phyloP scores from a whole-genome alignment of 2,329 filamentous ascomycete genomes.

The Talaromyces sp. region DNA sequence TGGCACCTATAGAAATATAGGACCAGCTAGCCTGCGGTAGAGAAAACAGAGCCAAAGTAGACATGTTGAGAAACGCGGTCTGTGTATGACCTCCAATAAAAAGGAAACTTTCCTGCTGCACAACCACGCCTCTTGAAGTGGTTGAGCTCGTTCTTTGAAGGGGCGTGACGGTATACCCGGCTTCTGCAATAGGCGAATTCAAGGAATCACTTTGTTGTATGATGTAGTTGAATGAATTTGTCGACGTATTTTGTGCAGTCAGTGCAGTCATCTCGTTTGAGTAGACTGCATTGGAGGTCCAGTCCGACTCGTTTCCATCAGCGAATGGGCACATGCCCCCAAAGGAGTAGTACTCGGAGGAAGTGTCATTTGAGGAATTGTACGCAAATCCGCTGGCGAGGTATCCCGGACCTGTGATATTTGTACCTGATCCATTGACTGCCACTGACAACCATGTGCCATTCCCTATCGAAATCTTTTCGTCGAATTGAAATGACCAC shows the following conservation, averaged over 20 bases:
- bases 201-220: slow-evolving; percentile 47
- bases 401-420: slow-evolving; percentile 51
- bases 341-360: slow-evolving; percentile 63
- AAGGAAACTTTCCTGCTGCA: slow-evolving; percentile 73
- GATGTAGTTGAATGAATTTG: slow-evolving; percentile 39
- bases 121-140: slow-evolving; percentile 57
- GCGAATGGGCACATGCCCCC: slow-evolving; percentile 79
- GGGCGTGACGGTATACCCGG: slow-evolving; percentile 78
- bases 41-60: slow-evolving; percentile 79
- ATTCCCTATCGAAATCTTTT: slow-evolving; percentile 42
- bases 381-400: slow-evolving; percentile 64
- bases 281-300: slow-evolving; percentile 70
- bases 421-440: slow-evolving; percentile 27
- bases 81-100: slow-evolving; percentile 82
- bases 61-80: slow-evolving; percentile 89
- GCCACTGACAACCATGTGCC: slow-evolving; percentile 54
- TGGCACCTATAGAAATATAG: slow-evolving; percentile 64
- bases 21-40: slow-evolving; percentile 84
- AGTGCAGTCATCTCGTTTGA: slow-evolving; percentile 74
- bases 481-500: slow-evolving; percentile 63
- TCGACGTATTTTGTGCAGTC: slow-evolving; percentile 25
- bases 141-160: slow-evolving; percentile 68
- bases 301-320: slow-evolving; percentile 47
- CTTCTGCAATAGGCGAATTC: slow-evolving; percentile 72
- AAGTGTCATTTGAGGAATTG: slow-evolving; percentile 53